Evolutionary conservation across 805 yeast genomes (phyloP).

Genomic region (Saturnispora saitoi): DNA sequence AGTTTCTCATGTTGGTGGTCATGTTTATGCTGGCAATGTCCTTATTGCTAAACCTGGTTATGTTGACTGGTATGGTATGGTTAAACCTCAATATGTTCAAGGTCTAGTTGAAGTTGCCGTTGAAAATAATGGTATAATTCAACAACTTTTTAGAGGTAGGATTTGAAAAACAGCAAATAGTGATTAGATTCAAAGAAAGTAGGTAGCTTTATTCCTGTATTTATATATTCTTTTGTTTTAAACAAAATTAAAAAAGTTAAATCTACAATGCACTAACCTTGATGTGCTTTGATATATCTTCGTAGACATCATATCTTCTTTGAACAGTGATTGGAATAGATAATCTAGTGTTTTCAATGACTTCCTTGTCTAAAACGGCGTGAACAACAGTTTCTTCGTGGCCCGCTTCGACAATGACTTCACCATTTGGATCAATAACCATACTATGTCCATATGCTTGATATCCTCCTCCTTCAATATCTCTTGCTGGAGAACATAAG

Average conservation of each 20-base stretch:
- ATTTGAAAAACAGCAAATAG: background rate
- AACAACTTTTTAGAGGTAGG: slow-evolving; percentile 41
- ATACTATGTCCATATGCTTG: slow-evolving; percentile 63
- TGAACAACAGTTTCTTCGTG: slow-evolving; percentile 69
- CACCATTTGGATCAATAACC: slow-evolving; percentile 56
- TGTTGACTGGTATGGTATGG: slow-evolving; percentile 70
- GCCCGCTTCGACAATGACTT: slow-evolving; percentile 61
- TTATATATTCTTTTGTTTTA: too few species aligned
- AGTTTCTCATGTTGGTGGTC: slow-evolving; percentile 79
- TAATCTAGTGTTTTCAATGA: slow-evolving; percentile 47
- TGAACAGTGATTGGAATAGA: slow-evolving; percentile 65
- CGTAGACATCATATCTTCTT: slow-evolving; percentile 61
- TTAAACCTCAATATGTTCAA: slow-evolving; percentile 56
- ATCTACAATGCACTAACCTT: slow-evolving; percentile 16
- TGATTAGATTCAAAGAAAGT: background rate
- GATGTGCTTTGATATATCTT: slow-evolving; percentile 31
- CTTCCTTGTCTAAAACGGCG: slow-evolving; percentile 61
- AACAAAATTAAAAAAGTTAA: background rate
- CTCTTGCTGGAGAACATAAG: slow-evolving; percentile 85
- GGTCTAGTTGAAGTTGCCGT: slow-evolving; percentile 54
- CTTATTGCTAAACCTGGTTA: slow-evolving; percentile 40
- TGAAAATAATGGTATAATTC: slow-evolving; percentile 38
- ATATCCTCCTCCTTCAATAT: slow-evolving; percentile 40
- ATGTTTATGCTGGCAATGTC: slow-evolving; percentile 78
- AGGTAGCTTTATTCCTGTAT: too few species aligned